A percentile compares a stretch with the other conserved stretches of the same genome.
Evolutionary conservation across 2,329 filamentous ascomycete genomes (phyloP).

Genomic region (Aspergillus fischeri): DNA sequence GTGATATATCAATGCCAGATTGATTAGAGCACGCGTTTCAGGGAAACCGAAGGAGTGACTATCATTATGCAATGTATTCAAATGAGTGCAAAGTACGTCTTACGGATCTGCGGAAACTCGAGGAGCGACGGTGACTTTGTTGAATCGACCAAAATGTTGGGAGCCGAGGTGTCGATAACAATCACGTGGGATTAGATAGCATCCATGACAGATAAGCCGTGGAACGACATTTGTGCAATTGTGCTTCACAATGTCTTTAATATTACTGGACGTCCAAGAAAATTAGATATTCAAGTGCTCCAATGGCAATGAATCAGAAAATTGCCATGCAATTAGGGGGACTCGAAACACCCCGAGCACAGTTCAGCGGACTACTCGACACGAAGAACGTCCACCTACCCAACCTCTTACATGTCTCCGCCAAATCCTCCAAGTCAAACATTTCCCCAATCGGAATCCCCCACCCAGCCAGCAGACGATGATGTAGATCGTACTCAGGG

Average conservation of each 20-base stretch:
- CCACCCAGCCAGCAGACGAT: slow-evolving; percentile 35
- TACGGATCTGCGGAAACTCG: neutral
- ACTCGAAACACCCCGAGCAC: slow-evolving; percentile 36
- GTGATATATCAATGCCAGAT: neutral
- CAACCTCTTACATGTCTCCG: slow-evolving; percentile 28
- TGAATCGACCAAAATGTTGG: neutral
- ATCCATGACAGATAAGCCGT: neutral
- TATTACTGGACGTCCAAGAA: neutral
- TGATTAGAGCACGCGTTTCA: neutral
- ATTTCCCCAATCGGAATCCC: slow-evolving; percentile 39
- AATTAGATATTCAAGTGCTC: neutral
- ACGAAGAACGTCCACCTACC: slow-evolving; percentile 37
- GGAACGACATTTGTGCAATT: neutral
- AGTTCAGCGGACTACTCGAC: slow-evolving; percentile 39
- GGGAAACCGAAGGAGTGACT: neutral
- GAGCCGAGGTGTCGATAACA: neutral
- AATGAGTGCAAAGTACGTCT: neutral
- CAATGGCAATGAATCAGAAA: slow-evolving; percentile 23
- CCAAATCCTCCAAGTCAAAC: slow-evolving; percentile 37
- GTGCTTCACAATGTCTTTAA: neutral
- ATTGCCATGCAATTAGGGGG: slow-evolving; percentile 43
- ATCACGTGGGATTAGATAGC: neutral
- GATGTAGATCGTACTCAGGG: slow-evolving; percentile 33
- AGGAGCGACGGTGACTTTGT: neutral
- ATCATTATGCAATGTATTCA: neutral